A percentile compares a stretch with the other conserved stretches of the same genome.
Conservation (phyloP, 73 alveolate genomes). For the Blepharisma stoltei region DNA sequence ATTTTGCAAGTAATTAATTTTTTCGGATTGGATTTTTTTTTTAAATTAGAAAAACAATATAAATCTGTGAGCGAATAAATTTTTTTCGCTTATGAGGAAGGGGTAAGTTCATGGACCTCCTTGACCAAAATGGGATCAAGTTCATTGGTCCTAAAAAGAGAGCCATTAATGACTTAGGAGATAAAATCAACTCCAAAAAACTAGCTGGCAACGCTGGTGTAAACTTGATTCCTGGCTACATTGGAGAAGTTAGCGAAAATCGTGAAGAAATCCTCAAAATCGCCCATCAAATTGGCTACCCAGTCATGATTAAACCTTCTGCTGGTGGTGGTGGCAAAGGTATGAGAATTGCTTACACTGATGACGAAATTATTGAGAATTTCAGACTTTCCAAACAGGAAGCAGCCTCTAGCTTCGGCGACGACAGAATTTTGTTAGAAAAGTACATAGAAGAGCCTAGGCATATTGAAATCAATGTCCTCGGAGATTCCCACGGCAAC, state of each 20-base stretch:
- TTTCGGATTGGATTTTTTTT: too few species aligned
- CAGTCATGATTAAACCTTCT: constrained; percentile 88
- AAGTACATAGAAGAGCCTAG: constrained; percentile 90
- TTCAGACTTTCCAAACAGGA: constrained; percentile 77
- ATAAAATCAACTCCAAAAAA: constrained; percentile 68
- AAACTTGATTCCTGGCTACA: constrained; percentile 64
- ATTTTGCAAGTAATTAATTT: too few species aligned
- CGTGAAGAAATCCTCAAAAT: constrained; percentile 50
- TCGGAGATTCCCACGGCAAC: constrained; percentile 86
- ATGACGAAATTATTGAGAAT: constrained; percentile 64
- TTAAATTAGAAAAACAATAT: too few species aligned
- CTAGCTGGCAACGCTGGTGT: constrained; percentile 70
- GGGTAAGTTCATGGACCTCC: constrained; percentile 48
- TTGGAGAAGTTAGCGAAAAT: constrained; percentile 46
- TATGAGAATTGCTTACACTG: constrained; percentile 80
- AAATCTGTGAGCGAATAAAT: too few species aligned
- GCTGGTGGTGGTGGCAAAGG: constrained; percentile 97
- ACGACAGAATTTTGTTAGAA: constrained; percentile 84
- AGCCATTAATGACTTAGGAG: constrained; percentile 66
- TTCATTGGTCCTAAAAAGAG: constrained; percentile 66
- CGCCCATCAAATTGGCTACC: constrained; percentile 78
- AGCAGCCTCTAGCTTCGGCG: constrained; percentile 75
- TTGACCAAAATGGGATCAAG: constrained; percentile 53
- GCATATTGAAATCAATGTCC: constrained; percentile 84
- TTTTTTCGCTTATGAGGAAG: too few species aligned